phyloP scores from a whole-genome alignment of 805 yeast genomes.

The Yamadazyma olivae region DNA sequence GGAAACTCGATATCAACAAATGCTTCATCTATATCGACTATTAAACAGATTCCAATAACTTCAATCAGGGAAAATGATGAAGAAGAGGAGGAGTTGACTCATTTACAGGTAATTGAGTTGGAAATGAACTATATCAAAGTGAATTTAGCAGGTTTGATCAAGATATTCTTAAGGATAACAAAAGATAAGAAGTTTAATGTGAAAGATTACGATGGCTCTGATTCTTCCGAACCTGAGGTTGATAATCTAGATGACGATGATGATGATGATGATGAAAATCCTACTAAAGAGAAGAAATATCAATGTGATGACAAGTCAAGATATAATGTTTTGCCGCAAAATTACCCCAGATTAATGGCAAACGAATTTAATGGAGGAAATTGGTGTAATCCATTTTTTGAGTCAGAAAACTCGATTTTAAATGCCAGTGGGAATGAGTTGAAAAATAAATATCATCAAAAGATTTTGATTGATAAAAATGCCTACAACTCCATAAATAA shows the following conservation, averaged over 20 bases:
- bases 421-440: constrained; percentile 43
- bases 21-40: constrained; percentile 18
- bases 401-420: constrained; percentile 31
- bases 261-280: constrained; percentile 1
- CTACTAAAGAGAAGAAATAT: neutral
- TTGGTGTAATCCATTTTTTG: constrained; percentile 68
- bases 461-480: constrained; percentile 49
- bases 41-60: constrained; percentile 12
- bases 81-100: constrained; percentile 23
- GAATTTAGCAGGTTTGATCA: constrained; percentile 25
- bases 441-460: constrained; percentile 39
- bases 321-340: constrained; percentile 51
- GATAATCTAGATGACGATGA: neutral
- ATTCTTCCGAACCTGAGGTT: constrained; percentile 18
- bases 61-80: constrained; percentile 9
- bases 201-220: constrained; percentile 38
- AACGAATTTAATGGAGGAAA: constrained; percentile 76
- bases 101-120: constrained; percentile 29
- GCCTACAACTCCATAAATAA: constrained; percentile 38
- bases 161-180: constrained; percentile 30
- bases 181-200: constrained; percentile 26
- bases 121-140: constrained; percentile 37
- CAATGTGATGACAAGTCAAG: constrained; percentile 32
- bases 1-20: constrained; percentile 11
- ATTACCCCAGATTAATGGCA: constrained; percentile 65